Base-by-base conservation (phyloP, 2,329 filamentous ascomycete genomes). In the Zymoseptoria passerinii region DNA sequence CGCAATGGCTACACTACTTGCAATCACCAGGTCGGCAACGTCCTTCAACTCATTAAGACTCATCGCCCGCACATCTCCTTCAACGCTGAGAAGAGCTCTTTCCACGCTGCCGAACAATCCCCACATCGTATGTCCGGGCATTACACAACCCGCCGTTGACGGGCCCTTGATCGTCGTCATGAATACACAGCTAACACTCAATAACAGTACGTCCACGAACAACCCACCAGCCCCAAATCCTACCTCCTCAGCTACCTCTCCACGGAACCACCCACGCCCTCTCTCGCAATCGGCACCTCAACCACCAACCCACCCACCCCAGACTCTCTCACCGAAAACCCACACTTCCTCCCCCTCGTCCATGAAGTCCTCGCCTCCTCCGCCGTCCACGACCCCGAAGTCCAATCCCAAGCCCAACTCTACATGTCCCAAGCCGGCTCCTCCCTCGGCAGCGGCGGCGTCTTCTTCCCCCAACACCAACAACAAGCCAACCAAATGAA, bases 381-480 rank as follows among this genome's bases (percentile, higher is more conserved):
- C 67, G 83, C 82, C 1, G 73, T 76, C 19, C 68, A 78, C 54
- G 83, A 86, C 60, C 81, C 82, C 0, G 76, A 78, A 19, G 78
- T 84, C 9, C 75, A 81, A 61, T 79, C 79, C 2, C 81, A 85
- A 71, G 83, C 83, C 3, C 76, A 80, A 48, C 80, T 82, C 55
- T 85, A 83, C 74, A 79, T 79, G 4, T 84, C 82, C 1, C 79
- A 80, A 2, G 77, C 81, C 4, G 83, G 83, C 20, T 78, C 80
- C 40, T 78, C 78, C 28, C 71, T 84, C 16, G 78, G 76, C 48
- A 76, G 76, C 6, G 79, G 80, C 13, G 79, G 80, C 28, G 72
- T 77, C 28, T 73, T 81, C 63, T 75, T 80, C 64, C 72, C 75
- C 5, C 70, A 67, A 66, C 70, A 70, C 40, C 66, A 64, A 28